These are phyloP conservation scores for Pythium sp. DNA, from an alignment of 352 stramenopile species.

Conservation along the genomic window DNA sequence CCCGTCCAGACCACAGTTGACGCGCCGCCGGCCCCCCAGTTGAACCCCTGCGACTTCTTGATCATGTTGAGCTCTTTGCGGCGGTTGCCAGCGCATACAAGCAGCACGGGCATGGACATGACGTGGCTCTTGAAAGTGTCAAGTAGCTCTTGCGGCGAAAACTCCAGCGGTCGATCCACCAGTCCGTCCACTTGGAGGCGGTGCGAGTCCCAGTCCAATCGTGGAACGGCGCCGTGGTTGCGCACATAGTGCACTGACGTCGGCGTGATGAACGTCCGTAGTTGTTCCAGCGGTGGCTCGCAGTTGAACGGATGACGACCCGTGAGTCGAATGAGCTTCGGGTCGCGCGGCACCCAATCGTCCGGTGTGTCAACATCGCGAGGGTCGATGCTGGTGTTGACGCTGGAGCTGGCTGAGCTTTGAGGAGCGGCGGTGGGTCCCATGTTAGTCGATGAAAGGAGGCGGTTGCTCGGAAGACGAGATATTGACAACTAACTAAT, in stretches of 20 bases:
- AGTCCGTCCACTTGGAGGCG: conserved; percentile 65
- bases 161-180: conserved; percentile 44
- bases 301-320: conserved; percentile 94
- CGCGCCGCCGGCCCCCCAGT: conserved; percentile 87
- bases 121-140: conserved; percentile 32
- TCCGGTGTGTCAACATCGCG: conserved; percentile 70
- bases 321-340: conserved; percentile 87
- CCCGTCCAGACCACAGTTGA: conserved; percentile 91
- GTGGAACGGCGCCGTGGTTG: conserved; percentile 90
- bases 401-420: background rate
- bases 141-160: conserved; percentile 38
- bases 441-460: background rate
- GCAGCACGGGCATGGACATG: conserved; percentile 79
- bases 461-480: conserved; percentile 36
- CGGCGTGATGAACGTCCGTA: conserved; percentile 90
- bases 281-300: conserved; percentile 81
- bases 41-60: conserved; percentile 93
- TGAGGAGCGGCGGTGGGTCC: background rate
- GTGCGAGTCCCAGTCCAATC: conserved; percentile 75
- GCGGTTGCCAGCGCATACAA: conserved; percentile 93
- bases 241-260: conserved; percentile 91
- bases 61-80: conserved; percentile 95
- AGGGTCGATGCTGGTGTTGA: conserved; percentile 26
- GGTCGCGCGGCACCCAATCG: conserved; percentile 85
- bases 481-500: conserved; percentile 23